Conservation (phyloP, 768 basidiomycete species). For the Auricularia auricula-judae region DNA sequence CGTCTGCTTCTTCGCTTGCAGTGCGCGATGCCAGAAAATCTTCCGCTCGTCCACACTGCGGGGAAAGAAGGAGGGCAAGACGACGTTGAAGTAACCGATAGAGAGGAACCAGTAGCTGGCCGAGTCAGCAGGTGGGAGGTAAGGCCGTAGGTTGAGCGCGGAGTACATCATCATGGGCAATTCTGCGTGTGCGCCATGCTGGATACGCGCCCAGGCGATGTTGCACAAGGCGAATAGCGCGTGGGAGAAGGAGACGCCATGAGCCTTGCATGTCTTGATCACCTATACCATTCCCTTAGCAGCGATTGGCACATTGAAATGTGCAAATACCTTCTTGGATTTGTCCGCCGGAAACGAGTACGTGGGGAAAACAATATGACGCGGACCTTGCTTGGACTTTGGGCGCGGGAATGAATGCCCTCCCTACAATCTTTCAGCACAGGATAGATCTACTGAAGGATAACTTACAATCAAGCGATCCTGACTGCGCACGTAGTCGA, state of each 20-base stretch:
- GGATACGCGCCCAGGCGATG: slow-evolving; percentile 51
- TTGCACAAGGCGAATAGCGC: slow-evolving; percentile 69
- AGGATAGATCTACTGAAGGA: no score
- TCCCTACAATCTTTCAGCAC: slow-evolving; percentile 14
- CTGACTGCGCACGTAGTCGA: slow-evolving; percentile 49
- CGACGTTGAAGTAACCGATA: slow-evolving; percentile 71
- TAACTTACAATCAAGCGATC: slow-evolving; percentile 36
- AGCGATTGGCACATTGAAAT: background rate
- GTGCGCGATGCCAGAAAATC: slow-evolving; percentile 69
- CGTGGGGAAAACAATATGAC: slow-evolving; percentile 62
- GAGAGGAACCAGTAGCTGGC: slow-evolving; percentile 74
- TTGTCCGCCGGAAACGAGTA: slow-evolving; percentile 41
- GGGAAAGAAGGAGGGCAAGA: slow-evolving; percentile 68
- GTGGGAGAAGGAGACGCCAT: slow-evolving; percentile 64
- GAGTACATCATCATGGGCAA: slow-evolving; percentile 61
- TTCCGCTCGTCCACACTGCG: slow-evolving; percentile 21
- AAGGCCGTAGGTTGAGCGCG: slow-evolving; percentile 67
- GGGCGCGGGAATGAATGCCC: slow-evolving; percentile 61
- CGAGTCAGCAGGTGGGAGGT: slow-evolving; percentile 17
- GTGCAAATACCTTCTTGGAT: slow-evolving; percentile 40
- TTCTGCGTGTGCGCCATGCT: slow-evolving; percentile 1
- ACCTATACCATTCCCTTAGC: slow-evolving; percentile 5
- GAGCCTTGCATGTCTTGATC: slow-evolving; percentile 55
- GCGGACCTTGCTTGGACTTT: slow-evolving; percentile 20
- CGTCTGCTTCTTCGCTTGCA: slow-evolving; percentile 57